Conservation (phyloP, 2,329 filamentous ascomycete genomes). For the Cladophialophora carrionii region DNA sequence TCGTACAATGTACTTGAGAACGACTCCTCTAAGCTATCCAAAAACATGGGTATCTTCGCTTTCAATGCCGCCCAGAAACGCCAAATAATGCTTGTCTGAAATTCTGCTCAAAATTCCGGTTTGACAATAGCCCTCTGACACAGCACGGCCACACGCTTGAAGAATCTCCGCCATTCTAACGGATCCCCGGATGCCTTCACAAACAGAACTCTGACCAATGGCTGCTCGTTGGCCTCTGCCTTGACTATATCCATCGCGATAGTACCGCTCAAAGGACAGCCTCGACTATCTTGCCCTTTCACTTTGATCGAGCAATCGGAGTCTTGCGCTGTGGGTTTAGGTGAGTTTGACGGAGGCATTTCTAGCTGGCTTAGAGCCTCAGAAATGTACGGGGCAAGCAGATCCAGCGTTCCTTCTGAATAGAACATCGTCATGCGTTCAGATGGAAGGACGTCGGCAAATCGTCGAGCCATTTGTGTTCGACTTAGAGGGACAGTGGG, state of each 20-base stretch:
- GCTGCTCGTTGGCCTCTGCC: conserved; percentile 68
- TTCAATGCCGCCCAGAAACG: background rate
- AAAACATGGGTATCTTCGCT: conserved; percentile 15
- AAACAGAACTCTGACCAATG: conserved; percentile 67
- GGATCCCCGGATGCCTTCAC: conserved; percentile 95
- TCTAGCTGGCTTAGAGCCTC: conserved; percentile 84
- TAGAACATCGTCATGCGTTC: conserved; percentile 91
- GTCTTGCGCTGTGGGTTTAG: conserved; percentile 51
- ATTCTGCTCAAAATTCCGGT: conserved; percentile 49
- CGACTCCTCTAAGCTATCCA: background rate
- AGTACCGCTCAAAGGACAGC: conserved; percentile 50
- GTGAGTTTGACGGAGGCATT: conserved; percentile 66
- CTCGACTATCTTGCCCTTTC: conserved; percentile 64
- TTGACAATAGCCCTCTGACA: conserved; percentile 82
- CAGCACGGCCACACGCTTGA: conserved; percentile 89
- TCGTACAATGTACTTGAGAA: background rate
- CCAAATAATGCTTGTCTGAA: background rate
- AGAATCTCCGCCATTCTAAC: conserved; percentile 92
- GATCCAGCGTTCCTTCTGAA: conserved; percentile 72
- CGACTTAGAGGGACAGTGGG: conserved; percentile 79
- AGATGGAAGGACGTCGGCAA: conserved; percentile 86
- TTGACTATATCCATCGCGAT: conserved; percentile 51
- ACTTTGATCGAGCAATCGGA: conserved; percentile 69
- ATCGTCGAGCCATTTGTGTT: conserved; percentile 85
- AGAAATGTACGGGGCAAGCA: conserved; percentile 77